Conservation (phyloP, 495 filamentous ascomycete species). For the Aspergillus panamensis region DNA sequence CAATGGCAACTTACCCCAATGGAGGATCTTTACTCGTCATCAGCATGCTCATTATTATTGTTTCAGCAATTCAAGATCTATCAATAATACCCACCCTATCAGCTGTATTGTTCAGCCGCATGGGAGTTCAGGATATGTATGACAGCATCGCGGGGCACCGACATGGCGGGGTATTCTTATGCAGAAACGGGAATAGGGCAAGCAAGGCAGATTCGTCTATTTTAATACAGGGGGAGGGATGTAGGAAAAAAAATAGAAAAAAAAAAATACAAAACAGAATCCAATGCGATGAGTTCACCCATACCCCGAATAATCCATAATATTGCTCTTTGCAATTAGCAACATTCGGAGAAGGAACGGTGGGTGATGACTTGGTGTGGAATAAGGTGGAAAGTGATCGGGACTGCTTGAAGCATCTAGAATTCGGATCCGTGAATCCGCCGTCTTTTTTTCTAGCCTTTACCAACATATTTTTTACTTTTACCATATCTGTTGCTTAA, state of each 20-base stretch:
- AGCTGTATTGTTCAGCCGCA: slow-evolving; percentile 6
- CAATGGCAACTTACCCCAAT: neutral
- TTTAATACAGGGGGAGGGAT: neutral
- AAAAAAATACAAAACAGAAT: no score
- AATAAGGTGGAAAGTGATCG: slow-evolving; percentile 23
- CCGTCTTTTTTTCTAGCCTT: slow-evolving; percentile 2
- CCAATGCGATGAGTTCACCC: no score
- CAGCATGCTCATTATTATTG: neutral
- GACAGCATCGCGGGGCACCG: slow-evolving; percentile 23
- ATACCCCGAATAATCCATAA: no score
- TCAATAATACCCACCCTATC: neutral
- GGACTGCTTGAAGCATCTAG: slow-evolving; percentile 28
- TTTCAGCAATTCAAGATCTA: neutral
- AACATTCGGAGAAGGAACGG: neutral
- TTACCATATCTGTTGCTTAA: neutral
- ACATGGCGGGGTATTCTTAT: slow-evolving; percentile 24
- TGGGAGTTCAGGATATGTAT: slow-evolving; percentile 6
- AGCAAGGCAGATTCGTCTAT: neutral
- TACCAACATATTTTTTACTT: neutral
- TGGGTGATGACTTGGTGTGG: slow-evolving; percentile 10
- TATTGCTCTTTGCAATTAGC: no score
- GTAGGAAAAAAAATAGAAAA: neutral
- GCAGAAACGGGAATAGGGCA: neutral
- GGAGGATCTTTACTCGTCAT: neutral
- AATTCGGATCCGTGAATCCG: slow-evolving; percentile 23